Conservation (phyloP, 2,329 filamentous ascomycete species). For the Laburnicola sp. region DNA sequence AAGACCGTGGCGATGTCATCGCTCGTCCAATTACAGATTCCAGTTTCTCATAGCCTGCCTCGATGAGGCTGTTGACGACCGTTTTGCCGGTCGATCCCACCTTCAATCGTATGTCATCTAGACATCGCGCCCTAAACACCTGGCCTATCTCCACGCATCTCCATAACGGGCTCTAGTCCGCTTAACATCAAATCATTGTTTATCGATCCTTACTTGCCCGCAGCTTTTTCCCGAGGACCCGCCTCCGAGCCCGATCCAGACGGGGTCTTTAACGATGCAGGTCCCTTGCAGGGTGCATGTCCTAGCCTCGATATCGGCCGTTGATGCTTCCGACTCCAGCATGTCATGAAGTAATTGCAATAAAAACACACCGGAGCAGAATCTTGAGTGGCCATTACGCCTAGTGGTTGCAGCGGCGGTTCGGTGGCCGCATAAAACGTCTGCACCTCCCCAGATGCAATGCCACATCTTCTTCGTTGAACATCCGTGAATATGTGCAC, state of each 20-base stretch:
- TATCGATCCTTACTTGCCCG: constrained; percentile 8
- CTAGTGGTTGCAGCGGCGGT: background rate
- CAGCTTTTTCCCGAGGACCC: constrained; percentile 2
- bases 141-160: constrained; percentile 23
- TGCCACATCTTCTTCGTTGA: constrained; percentile 10
- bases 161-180: constrained; percentile 11
- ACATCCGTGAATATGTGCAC: constrained; percentile 42
- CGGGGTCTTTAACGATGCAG: constrained; percentile 4
- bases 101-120: constrained; percentile 34
- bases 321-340: constrained; percentile 28
- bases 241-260: background rate
- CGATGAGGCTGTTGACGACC: background rate
- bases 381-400: background rate
- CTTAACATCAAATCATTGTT: constrained; percentile 4
- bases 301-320: background rate
- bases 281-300: constrained; percentile 3
- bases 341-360: constrained; percentile 43
- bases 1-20: background rate
- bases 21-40: no score
- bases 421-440: constrained; percentile 18
- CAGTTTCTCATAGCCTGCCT: background rate
- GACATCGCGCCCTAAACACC: constrained; percentile 32
- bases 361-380: background rate
- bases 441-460: background rate
- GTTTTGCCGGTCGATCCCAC: constrained; percentile 30